These are phyloP conservation scores for Ceratocystis papillata DNA, from an alignment of 2,329 filamentous ascomycete species.

Conservation along the genomic window DNA sequence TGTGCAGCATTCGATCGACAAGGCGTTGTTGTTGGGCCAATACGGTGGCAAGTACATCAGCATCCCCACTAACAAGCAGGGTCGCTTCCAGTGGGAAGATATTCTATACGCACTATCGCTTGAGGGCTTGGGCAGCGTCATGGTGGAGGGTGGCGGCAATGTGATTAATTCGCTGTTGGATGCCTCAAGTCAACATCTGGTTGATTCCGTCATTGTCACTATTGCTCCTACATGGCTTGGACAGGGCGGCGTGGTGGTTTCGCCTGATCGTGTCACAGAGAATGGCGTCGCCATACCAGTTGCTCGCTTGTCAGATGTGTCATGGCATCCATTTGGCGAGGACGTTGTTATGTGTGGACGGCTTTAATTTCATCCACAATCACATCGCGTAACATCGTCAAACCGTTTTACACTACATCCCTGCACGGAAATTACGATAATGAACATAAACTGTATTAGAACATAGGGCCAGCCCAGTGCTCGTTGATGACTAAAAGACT, in stretches of 20 bases:
- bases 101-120: constrained; percentile 49
- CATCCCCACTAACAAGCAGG: constrained; percentile 30
- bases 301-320: constrained; percentile 54
- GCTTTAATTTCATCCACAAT: constrained; percentile 30
- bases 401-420: too few relatives aligned
- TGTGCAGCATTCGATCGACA: constrained; percentile 37
- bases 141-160: constrained; percentile 79
- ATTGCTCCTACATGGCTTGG: constrained; percentile 88
- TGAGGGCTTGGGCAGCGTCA: constrained; percentile 62
- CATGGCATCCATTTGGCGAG: constrained; percentile 68
- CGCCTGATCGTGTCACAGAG: constrained; percentile 49
- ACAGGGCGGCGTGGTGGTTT: constrained; percentile 66
- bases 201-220: constrained; percentile 75
- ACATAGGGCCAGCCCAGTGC: constrained; percentile 17
- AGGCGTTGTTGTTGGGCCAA: constrained; percentile 35
- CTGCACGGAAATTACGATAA: constrained; percentile 24
- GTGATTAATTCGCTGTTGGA: constrained; percentile 75
- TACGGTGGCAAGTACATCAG: constrained; percentile 45
- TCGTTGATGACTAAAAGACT: constrained; percentile 1
- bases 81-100: constrained; percentile 50
- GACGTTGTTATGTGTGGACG: constrained; percentile 74
- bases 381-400: background rate
- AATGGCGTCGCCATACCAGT: constrained; percentile 46
- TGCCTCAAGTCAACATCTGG: constrained; percentile 46
- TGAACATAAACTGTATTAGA: constrained; percentile 27